phyloP scores from a whole-genome alignment of 306 rosid genomes.

The Lathyrus aphaca region DNA sequence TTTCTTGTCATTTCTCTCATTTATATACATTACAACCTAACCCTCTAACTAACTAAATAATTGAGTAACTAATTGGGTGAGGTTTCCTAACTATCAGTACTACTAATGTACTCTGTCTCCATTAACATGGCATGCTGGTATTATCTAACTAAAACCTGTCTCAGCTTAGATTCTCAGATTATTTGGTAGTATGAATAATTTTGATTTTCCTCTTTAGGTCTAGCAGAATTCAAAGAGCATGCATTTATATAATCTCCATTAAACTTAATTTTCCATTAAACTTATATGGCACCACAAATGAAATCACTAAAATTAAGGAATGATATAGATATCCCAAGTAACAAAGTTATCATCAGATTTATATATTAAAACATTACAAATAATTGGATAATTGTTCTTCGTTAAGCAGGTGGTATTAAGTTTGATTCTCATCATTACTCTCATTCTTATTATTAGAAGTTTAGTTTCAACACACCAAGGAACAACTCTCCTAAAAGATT shows the following conservation, averaged over 20 bases:
- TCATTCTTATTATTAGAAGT: background rate
- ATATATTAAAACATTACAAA: background rate
- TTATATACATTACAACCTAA: too few species aligned
- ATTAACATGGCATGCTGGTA: too few species aligned
- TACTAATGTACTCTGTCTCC: too few species aligned
- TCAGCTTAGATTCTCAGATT: background rate
- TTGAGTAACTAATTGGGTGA: too few species aligned
- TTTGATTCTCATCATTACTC: background rate
- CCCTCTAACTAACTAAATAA: too few species aligned
- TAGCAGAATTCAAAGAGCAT: background rate
- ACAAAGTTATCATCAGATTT: background rate
- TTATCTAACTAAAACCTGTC: background rate
- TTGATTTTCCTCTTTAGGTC: background rate
- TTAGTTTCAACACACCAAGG: slow-evolving; percentile 16
- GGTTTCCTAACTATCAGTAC: too few species aligned
- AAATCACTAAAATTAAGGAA: background rate
- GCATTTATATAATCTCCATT: background rate
- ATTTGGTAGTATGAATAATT: background rate
- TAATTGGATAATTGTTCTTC: background rate
- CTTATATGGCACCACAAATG: background rate
- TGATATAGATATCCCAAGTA: background rate
- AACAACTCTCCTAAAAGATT: background rate
- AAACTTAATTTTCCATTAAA: background rate
- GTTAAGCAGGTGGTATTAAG: background rate
- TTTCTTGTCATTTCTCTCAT: too few species aligned